These are phyloP conservation scores for Blepharisma undulans DNA, from an alignment of 169 alveolate species.

Conservation along the genomic window DNA sequence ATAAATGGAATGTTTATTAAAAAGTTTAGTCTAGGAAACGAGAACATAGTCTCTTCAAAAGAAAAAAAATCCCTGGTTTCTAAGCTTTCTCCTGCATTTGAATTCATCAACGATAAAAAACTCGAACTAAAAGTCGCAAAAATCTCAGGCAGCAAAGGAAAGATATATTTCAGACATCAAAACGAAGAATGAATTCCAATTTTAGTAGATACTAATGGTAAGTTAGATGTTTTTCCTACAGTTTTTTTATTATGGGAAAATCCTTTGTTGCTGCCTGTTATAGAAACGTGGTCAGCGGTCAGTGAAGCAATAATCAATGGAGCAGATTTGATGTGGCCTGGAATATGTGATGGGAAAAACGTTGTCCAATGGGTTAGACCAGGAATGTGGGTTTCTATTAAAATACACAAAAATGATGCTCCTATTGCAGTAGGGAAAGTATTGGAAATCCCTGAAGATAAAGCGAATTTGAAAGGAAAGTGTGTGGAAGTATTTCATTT, in stretches of 20 bases:
- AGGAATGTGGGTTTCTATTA: not conserved
- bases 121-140: not conserved
- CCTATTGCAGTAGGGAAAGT: conserved; percentile 57
- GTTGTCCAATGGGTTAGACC: not conserved
- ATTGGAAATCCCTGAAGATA: not conserved
- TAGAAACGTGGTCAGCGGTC: not conserved
- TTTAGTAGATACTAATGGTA: not conserved
- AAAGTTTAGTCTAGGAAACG: conserved; percentile 20
- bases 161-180: not conserved
- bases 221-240: not conserved
- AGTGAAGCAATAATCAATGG: conserved; percentile 46
- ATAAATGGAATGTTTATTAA: conserved; percentile 28
- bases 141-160: not conserved
- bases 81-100: not conserved
- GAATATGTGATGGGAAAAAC: conserved; percentile 9
- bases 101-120: not conserved
- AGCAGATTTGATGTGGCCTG: conserved; percentile 70
- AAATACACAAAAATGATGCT: conserved; percentile 9
- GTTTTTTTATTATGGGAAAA: conserved; percentile 13
- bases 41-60: conserved; percentile 15
- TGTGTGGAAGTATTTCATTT: conserved; percentile 51
- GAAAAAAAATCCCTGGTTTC: conserved; percentile 1
- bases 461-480: conserved; percentile 37
- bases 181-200: not conserved
- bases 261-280: not conserved